Evolutionary conservation across 2,329 filamentous ascomycete genomes (phyloP), one percentile per base, ranked within the genome.

Genomic region (Cordyceps javanica): DNA sequence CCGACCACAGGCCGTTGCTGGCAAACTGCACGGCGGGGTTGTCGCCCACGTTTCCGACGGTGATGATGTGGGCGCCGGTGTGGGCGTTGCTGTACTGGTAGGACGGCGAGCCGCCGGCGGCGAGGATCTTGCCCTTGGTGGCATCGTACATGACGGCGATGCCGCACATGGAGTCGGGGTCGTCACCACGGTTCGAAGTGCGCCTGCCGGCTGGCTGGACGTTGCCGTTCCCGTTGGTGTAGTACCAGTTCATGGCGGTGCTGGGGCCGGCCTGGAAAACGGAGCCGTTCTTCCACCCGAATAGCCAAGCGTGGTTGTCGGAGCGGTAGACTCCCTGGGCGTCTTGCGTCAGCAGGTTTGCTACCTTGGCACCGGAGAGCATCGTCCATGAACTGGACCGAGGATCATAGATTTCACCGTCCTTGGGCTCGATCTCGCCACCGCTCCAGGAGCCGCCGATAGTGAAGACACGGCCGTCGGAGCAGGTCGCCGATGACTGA

Each of bases 101-200:
- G 34, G 71, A 68, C 0, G 73, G 68, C 0, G 75, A 67, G 9
- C 81, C 82, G 10, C 82, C 82, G 14, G 74, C 68, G 0, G 78
- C 76, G 2, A 84, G 69, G 32, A 84, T 83, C 65, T 82, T 82
- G 32, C 82, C 82, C 1, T 75, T 73, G 56, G 81, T 75, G 28
- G 81, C 80, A 62, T 85, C 81, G 61, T 78, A 85, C 80, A 85
- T 83, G 60, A 81, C 74, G 5, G 76, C 75, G 49, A 75, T 77
- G 13, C 80, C 82, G 58, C 74, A 77, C 82, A 85, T 85, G 3
- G 80, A 74, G 11, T 73, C 66, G 30, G 76, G 74, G 8, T 71
- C 70, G 23, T 67, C 70, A 5, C 80, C 62, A 0, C 62, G 57
- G 70, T 3, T 46, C 21, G 58, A 52, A 7, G 44, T 46, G 11